phyloP scores from a whole-genome alignment of 1,284 basidiomycete species.

The Tilletiopsis washingtonensis region DNA sequence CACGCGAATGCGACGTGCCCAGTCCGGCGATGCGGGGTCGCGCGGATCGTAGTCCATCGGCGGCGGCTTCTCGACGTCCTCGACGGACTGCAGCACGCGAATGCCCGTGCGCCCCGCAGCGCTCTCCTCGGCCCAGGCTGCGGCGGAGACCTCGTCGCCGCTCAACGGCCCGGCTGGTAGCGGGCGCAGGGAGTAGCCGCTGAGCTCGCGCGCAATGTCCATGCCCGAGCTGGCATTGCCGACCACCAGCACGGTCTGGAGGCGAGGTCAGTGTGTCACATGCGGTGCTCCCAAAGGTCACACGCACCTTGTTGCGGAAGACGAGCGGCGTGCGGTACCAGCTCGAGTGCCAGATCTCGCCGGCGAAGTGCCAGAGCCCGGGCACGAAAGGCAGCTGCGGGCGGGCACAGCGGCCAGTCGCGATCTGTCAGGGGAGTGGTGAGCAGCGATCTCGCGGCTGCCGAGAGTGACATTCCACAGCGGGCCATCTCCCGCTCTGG shows the following conservation, averaged over 20 bases:
- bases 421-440: no score
- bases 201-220: conserved; percentile 53
- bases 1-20: conserved; percentile 34
- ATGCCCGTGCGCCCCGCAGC: background rate
- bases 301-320: conserved; percentile 12
- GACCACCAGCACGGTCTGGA: conserved; percentile 51
- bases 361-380: conserved; percentile 48
- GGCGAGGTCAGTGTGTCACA: background rate
- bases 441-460: no score
- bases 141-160: background rate
- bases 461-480: no score
- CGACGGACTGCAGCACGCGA: conserved; percentile 25
- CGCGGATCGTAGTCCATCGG: conserved; percentile 40
- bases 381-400: conserved; percentile 50
- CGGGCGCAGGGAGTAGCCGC: conserved; percentile 24
- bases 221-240: conserved; percentile 53
- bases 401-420: conserved; percentile 53
- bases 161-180: conserved; percentile 3
- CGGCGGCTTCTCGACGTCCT: conserved; percentile 24
- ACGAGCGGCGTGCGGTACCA: conserved; percentile 50
- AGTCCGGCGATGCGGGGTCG: conserved; percentile 19
- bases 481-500: no score
- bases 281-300: background rate
- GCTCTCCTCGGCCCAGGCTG: conserved; percentile 11
- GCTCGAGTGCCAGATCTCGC: conserved; percentile 50